These are phyloP conservation scores for Echinosphaeria canescens DNA, from an alignment of 2,329 filamentous ascomycete genomes.

Conservation along the genomic window DNA sequence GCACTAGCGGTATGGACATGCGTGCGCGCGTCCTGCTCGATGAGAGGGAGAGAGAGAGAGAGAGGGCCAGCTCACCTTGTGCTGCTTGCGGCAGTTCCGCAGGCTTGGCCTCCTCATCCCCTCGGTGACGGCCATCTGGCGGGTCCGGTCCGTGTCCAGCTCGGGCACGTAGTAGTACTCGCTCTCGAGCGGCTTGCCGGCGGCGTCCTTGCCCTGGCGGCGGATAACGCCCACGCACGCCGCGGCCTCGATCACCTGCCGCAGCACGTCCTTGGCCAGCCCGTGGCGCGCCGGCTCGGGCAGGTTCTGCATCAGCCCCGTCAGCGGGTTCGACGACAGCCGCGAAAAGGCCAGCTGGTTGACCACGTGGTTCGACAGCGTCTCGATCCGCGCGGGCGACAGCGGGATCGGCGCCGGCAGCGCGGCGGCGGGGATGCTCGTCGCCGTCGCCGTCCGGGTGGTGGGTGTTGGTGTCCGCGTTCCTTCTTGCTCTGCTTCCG, in stretches of 20 bases:
- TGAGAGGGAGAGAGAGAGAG: too few species aligned
- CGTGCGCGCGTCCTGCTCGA: too few species aligned
- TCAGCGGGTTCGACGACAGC: slow-evolving; percentile 75
- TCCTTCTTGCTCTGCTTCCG: too few species aligned
- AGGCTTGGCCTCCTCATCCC: slow-evolving; percentile 77
- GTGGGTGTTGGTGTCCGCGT: too few species aligned
- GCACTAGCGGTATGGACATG: too few species aligned
- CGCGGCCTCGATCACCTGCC: slow-evolving; percentile 49
- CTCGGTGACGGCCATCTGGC: slow-evolving; percentile 65
- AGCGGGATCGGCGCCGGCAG: slow-evolving; percentile 10
- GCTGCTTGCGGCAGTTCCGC: slow-evolving; percentile 78
- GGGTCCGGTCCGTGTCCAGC: slow-evolving; percentile 56
- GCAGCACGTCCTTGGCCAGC: slow-evolving; percentile 41
- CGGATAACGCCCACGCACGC: slow-evolving; percentile 72
- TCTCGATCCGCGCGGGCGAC: slow-evolving; percentile 14
- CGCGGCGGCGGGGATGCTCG: slow-evolving; percentile 3
- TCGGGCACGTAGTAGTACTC: slow-evolving; percentile 96
- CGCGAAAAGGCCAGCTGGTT: slow-evolving; percentile 94
- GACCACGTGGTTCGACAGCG: slow-evolving; percentile 65
- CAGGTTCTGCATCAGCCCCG: slow-evolving; percentile 72
- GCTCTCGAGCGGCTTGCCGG: slow-evolving; percentile 80
- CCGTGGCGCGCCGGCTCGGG: slow-evolving; percentile 40
- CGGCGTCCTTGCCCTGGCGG: slow-evolving; percentile 86
- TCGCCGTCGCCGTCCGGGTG: slow-evolving; percentile 1
- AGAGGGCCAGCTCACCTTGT: slow-evolving; percentile 52